Evolutionary conservation across 208 protist genomes (phyloP).

Genomic region (Strigomonas oncopelti): DNA sequence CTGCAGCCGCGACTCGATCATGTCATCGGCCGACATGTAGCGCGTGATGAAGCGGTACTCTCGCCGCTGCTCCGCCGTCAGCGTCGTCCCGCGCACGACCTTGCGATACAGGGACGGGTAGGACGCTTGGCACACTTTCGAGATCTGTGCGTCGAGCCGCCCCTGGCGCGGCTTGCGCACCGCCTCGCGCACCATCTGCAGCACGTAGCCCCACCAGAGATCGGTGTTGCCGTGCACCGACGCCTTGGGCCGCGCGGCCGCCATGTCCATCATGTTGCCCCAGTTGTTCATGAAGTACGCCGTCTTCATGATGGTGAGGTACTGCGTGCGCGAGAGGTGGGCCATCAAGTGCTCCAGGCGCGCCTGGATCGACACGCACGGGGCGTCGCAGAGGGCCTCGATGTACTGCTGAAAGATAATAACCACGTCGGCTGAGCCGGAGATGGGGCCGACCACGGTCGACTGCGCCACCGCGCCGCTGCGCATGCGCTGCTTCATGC

Average conservation of each 20-base stretch:
- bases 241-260: constrained; percentile 37
- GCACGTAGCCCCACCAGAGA: constrained; percentile 79
- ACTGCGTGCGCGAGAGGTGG: constrained; percentile 74
- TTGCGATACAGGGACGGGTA: constrained; percentile 77
- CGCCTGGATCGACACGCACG: constrained; percentile 57
- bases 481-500: constrained; percentile 69
- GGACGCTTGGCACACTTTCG: constrained; percentile 49
- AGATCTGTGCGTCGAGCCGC: constrained; percentile 53
- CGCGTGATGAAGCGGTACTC: constrained; percentile 71
- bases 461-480: constrained; percentile 55
- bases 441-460: constrained; percentile 77
- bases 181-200: constrained; percentile 39
- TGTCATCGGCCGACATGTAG: constrained; percentile 75
- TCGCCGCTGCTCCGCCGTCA: constrained; percentile 59
- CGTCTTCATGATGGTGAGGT: constrained; percentile 56
- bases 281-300: constrained; percentile 56
- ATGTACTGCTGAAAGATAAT: constrained; percentile 75
- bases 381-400: constrained; percentile 43
- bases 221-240: constrained; percentile 49
- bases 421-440: constrained; percentile 51
- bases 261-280: constrained; percentile 29
- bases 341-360: constrained; percentile 60
- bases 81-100: constrained; percentile 56
- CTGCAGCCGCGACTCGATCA: constrained; percentile 64
- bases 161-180: constrained; percentile 36